Base-by-base conservation (phyloP, 2,329 filamentous ascomycete genomes). In the Huntiella savannae region DNA sequence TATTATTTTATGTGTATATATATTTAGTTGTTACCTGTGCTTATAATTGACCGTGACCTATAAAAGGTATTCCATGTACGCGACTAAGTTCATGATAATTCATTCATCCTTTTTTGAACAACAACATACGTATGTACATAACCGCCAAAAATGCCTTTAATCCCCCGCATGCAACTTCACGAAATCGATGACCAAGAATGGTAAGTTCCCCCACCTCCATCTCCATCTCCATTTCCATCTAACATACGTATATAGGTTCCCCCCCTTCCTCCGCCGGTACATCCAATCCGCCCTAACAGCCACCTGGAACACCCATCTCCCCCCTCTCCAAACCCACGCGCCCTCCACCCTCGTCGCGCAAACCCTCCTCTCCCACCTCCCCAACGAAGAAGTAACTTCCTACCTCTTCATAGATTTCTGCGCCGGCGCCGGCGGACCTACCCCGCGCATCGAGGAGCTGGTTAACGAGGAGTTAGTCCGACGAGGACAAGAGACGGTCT, bases 381-480 rank as follows among this genome's bases (percentile, higher is more conserved):
- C 66, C 33, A 50, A 55, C 4, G 55, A 62, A 19, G 16, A 32
- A 33, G 62, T 73, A 1, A 60, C 65, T 13, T 59, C 63, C 2
- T 76, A 79, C 58, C 75, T 70, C 13, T 76, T 81, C 53, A 69
- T 86, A 51, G 82, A 87, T 62, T 82, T 85, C 59, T 84, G 80
- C 58, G 77, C 80, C 2, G 82, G 82, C 44, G 77, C 71, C 11
- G 82, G 82, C 36, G 81, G 81, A 0, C 79, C 79, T 1, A 82
- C 76, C 1, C 77, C 77, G 0, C 64, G 62, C 35, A 75, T 82
- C 43, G 77, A 80, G 58, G 63, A 61, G 8, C 62, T 68, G 37
- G 56, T 82, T 51, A 82, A 82, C 58, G 22, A 22, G 3, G 32
- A 33, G 12, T 40, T 48, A 33, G 28, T 11, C 2, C 32, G 43